Conservation (phyloP, 306 rosid genomes). For the Gastrolobium villosum region DNA sequence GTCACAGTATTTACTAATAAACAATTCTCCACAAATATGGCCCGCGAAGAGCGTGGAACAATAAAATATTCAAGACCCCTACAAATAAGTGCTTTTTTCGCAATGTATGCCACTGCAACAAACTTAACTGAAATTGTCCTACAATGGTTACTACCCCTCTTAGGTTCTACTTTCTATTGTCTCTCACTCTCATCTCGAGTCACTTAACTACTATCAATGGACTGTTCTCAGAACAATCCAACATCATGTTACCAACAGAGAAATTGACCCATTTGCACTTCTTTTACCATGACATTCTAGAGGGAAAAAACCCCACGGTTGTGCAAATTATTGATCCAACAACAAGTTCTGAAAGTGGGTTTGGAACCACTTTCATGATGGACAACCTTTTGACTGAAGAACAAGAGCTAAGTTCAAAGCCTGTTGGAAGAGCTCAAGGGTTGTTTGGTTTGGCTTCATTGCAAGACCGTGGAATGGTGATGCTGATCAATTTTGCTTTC, state of each 20-base stretch:
- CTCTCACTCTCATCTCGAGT: background rate
- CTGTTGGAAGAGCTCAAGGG: conserved; percentile 48
- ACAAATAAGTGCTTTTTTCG: no score
- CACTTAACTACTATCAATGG: background rate
- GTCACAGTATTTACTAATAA: no score
- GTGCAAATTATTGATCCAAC: conserved; percentile 35
- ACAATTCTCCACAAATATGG: no score
- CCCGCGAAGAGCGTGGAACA: no score
- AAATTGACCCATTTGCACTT: conserved; percentile 40
- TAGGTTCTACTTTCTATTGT: background rate
- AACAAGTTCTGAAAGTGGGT: background rate
- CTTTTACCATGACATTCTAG: conserved; percentile 47
- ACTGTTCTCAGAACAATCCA: background rate
- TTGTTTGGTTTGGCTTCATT: conserved; percentile 39
- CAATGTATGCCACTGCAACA: no score
- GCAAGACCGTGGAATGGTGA: conserved; percentile 40
- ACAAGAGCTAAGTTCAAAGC: conserved; percentile 22
- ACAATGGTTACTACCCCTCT: background rate
- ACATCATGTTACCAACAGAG: conserved; percentile 13
- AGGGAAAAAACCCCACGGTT: conserved; percentile 28
- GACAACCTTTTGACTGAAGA: conserved; percentile 38
- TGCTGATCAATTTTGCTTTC: conserved; percentile 41
- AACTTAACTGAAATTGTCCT: no score
- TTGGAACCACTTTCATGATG: conserved; percentile 49
- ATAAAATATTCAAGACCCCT: no score